Evolutionary conservation across 495 filamentous ascomycete genomes (phyloP).

Genomic region (Hypoxylon cercidicola): DNA sequence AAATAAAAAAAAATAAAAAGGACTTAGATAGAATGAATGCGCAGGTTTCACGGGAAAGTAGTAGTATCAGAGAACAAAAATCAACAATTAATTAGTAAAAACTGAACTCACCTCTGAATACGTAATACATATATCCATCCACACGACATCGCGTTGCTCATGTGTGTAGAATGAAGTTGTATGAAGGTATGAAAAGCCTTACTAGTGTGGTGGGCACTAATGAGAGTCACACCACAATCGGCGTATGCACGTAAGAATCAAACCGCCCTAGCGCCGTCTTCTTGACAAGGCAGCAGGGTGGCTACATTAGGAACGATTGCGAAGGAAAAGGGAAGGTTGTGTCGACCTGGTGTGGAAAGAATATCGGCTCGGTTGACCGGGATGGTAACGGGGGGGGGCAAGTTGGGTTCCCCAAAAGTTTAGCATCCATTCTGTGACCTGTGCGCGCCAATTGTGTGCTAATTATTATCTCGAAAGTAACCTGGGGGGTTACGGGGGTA

Average conservation of each 20-base stretch:
- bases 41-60: neutral
- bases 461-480: too few relatives aligned
- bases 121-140: neutral
- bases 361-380: slow-evolving; percentile 35
- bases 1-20: too few relatives aligned
- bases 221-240: slow-evolving; percentile 26
- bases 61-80: neutral
- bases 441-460: too few relatives aligned
- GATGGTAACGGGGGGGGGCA: slow-evolving; percentile 15
- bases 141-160: too few relatives aligned
- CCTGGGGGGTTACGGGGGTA: too few relatives aligned
- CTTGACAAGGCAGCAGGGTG: slow-evolving; percentile 5
- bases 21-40: too few relatives aligned
- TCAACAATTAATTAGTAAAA: neutral
- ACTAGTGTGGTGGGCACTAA: slow-evolving; percentile 24
- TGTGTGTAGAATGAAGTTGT: neutral
- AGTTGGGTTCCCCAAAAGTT: too few relatives aligned
- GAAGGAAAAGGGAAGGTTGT: slow-evolving; percentile 40
- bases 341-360: slow-evolving; percentile 31
- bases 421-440: too few relatives aligned
- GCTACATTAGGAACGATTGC: slow-evolving; percentile 7
- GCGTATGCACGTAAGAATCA: slow-evolving; percentile 38
- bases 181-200: slow-evolving; percentile 7
- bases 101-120: too few relatives aligned
- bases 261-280: slow-evolving; percentile 19